A percentile compares a stretch with the other conserved stretches of the same genome.
Conservation (phyloP, 1,284 basidiomycete species). For the Meripilus lineatus region DNA sequence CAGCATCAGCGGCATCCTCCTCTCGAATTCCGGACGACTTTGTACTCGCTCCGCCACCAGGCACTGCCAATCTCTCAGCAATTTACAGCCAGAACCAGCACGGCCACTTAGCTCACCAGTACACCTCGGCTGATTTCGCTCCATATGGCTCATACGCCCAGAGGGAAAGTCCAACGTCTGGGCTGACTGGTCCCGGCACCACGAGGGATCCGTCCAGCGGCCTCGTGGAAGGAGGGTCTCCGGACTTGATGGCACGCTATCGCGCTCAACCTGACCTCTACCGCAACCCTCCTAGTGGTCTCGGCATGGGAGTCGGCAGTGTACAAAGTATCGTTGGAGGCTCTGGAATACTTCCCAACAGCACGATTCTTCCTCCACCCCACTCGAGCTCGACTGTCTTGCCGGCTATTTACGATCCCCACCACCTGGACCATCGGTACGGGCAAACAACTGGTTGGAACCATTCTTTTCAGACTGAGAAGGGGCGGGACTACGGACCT, state of each 20-base stretch:
- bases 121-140: not conserved
- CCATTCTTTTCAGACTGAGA: slow-evolving; percentile 9
- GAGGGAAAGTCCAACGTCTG: slow-evolving; percentile 8
- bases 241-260: slow-evolving; percentile 45
- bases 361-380: slow-evolving; percentile 14
- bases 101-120: not conserved
- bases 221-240: slow-evolving; percentile 14
- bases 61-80: slow-evolving; percentile 1
- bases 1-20: not conserved
- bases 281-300: too few species aligned
- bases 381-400: slow-evolving; percentile 10
- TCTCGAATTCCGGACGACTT: slow-evolving; percentile 6
- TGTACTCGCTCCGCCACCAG: slow-evolving; percentile 5
- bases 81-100: not conserved
- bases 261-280: slow-evolving; percentile 38
- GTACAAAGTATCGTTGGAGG: too few species aligned
- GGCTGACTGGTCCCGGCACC: slow-evolving; percentile 6
- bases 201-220: slow-evolving; percentile 11
- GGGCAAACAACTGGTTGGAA: not conserved
- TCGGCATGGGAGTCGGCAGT: too few species aligned
- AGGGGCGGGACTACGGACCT: not conserved
- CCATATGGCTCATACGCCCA: slow-evolving; percentile 3
- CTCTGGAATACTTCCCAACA: slow-evolving; percentile 24
- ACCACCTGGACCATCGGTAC: too few species aligned
- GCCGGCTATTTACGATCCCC: slow-evolving; percentile 11